A percentile compares a stretch with the other conserved stretches of the same genome.
phyloP scores from a whole-genome alignment of 192 early-diverging fungal species.

The Entophlyctis luteolus region DNA sequence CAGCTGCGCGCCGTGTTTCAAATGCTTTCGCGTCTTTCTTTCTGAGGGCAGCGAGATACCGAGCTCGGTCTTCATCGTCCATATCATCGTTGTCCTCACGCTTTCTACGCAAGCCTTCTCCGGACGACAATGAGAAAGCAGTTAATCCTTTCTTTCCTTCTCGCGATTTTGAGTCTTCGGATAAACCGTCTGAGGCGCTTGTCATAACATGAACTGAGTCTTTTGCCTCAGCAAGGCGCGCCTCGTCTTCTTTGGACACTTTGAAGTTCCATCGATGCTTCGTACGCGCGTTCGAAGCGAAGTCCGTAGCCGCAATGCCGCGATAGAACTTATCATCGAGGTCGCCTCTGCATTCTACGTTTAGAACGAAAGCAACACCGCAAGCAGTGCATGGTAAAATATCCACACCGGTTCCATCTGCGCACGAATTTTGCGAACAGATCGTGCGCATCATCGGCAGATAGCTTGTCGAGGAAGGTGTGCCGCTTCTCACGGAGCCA shows the following conservation, averaged over 20 bases:
- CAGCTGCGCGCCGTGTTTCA: conserved; percentile 36
- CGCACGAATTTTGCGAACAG: conserved; percentile 84
- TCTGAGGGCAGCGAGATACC: conserved; percentile 24
- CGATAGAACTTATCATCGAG: conserved; percentile 63
- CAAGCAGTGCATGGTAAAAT: neutral
- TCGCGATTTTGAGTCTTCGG: neutral
- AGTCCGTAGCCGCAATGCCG: conserved; percentile 62
- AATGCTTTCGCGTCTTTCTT: conserved; percentile 41
- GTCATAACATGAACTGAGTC: conserved; percentile 61
- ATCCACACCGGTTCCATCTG: conserved; percentile 74
- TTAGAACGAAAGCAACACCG: no score
- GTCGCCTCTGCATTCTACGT: neutral
- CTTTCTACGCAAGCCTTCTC: conserved; percentile 16
- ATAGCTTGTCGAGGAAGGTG: conserved; percentile 74
- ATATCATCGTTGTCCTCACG: conserved; percentile 24
- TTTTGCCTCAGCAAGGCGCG: conserved; percentile 51
- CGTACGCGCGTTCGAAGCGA: conserved; percentile 59
- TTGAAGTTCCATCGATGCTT: conserved; percentile 76
- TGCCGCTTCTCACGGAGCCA: conserved; percentile 74
- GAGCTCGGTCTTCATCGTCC: conserved; percentile 48
- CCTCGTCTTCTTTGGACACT: conserved; percentile 39
- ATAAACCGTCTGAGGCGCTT: neutral
- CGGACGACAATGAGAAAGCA: conserved; percentile 1
- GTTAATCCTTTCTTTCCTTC: neutral
- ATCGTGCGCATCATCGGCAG: conserved; percentile 58